Base-by-base conservation (phyloP, 140 eudicot genomes). In the Erigeron philadelphicus region DNA sequence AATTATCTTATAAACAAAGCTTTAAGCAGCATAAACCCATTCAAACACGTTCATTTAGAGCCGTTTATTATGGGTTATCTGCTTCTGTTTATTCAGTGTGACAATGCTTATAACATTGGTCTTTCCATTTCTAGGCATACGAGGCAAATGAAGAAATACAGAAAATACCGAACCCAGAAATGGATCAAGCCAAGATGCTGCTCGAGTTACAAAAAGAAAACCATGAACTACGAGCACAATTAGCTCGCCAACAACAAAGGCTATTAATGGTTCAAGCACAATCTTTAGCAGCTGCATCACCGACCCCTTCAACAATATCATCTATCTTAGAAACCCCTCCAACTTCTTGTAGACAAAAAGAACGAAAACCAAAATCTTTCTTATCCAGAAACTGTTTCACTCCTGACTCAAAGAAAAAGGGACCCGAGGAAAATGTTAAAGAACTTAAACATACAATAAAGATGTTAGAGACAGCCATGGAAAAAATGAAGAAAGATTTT, bases 141-240 rank as follows among this genome's bases (percentile, higher is more conserved):
- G 93, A 86, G 50, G 81, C 85, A 31, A 86, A 84, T 11, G 91
- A 84, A 76, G 96, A 89, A 70, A 76, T 76, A 25, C 45, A 76
- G 16, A 78, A 75, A 82, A 44, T 66, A 17, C 82, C 81, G 9
- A 82, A 76, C 54, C 77, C 83, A 8, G 95, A 79, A 76, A 72
- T 90, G 8, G 90, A 89, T 48, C 91, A 86, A 59, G 84, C 96
- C 11, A 86, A 89, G 77, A 71, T 86, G n/a, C 78, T 86, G 16
- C 89, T 89, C 17, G 96, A 89, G 78, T 72, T 89, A 54, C 96
- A 89, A 75, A 89, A 82, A 68, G 95, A 89, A 71, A 89, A 89
- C 61, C 84, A 87, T 3, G 96, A 89, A 41, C 50, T 89, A 77
- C 44, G 95, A 75, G 84, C 83, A 49, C 95, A 84, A 64, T 68